phyloP scores from a whole-genome alignment of 352 stramenopile genomes.

The Pythium oligandrum region DNA sequence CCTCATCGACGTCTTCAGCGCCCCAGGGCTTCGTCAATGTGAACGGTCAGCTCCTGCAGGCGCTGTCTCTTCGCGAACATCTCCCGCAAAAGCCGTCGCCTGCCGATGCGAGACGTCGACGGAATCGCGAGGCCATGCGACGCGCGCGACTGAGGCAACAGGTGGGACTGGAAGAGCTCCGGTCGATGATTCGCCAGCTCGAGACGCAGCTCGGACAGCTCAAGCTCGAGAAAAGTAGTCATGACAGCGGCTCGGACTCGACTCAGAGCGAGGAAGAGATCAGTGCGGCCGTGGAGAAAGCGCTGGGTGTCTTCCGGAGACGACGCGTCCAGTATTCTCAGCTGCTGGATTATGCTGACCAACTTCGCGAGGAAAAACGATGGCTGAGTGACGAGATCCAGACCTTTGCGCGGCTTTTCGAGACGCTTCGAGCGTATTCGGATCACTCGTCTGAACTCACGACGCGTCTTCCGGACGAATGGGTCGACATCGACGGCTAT shows the following conservation, averaged over 20 bases:
- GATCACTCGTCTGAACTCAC: background rate
- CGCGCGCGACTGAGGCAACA: conserved; percentile 27
- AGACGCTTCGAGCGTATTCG: no score
- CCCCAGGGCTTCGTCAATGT: no score
- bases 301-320: background rate
- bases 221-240: conserved; percentile 1
- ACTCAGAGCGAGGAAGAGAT: background rate
- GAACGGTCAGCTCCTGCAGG: background rate
- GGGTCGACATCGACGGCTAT: conserved; percentile 2
- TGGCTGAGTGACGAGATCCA: background rate
- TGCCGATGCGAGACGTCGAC: conserved; percentile 26
- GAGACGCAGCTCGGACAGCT: conserved; percentile 23
- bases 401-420: no score
- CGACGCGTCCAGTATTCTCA: background rate
- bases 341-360: background rate
- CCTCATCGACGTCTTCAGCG: no score
- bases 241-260: background rate
- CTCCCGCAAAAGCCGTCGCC: conserved; percentile 3
- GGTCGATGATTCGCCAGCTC: conserved; percentile 25
- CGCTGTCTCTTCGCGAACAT: background rate
- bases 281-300: conserved; percentile 1
- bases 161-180: conserved; percentile 19
- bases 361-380: background rate
- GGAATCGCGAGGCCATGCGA: conserved; percentile 44
- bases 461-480: background rate